Evolutionary conservation across 306 rosid genomes (phyloP), one percentile per base, ranked within the genome.

Genomic region (Citrullus amarus): DNA sequence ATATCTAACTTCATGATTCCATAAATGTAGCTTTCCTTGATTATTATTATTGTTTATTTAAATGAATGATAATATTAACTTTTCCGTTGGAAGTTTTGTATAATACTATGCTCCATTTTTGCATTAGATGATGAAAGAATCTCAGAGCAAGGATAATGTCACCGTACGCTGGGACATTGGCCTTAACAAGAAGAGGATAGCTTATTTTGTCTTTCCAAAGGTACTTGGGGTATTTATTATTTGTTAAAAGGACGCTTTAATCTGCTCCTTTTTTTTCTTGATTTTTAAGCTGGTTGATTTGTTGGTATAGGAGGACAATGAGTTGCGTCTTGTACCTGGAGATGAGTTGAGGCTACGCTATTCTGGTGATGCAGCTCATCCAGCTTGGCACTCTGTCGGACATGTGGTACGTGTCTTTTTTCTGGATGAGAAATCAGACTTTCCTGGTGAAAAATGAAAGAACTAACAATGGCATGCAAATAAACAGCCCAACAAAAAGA

Each of bases 301-400:
- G 46, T 59, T 84, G 78, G 59, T 85, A 72, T 84, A 95, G 98
- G 98, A 96, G 88, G 99, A 96, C 85, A 96, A 96, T 79, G 99
- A 96, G 81, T 83, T 96, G 86, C 94, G 98, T 62, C 99, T 96
- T 81, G 99, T 96, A 77, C 99, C 99, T 53, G 99, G 99, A 74
- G 99, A 96, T 84, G 99, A 96, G 87, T 86, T 96, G 83, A 89
- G 98, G 56, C 80, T 96, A 82, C 97, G 99, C 14, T 96, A 96
- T 84, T 96, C 99, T 80, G 99, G 99, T 73, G 99, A 96, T 88
- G 99, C 99, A 59, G 98, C 96, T 55, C 99, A 96, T 88, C 99
- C 99, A 60, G 97, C 99, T 5, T 96, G 99, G 99, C 98, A 96
- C 84, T 93, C 99, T 75, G 99, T 96, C 79, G 99, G 99, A 67